These are phyloP conservation scores for Talaromyces thailandensis DNA, from an alignment of 495 filamentous ascomycete genomes.

Conservation along the genomic window DNA sequence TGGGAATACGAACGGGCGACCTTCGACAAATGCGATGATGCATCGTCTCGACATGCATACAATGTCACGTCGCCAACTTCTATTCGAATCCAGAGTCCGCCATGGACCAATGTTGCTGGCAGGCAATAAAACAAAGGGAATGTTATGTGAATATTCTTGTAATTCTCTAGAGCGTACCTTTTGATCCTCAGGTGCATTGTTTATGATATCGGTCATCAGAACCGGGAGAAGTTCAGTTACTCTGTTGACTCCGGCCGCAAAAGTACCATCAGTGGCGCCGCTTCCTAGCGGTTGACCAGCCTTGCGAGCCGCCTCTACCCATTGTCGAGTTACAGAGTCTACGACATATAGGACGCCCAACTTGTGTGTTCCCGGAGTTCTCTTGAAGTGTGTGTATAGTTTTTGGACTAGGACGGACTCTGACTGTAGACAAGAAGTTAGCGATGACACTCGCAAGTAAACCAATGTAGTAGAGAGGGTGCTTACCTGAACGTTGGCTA, in stretches of 20 bases:
- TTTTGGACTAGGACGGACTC: conserved; percentile 94
- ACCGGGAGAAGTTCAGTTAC: conserved; percentile 88
- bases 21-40: not conserved
- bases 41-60: not conserved
- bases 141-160: conserved; percentile 9
- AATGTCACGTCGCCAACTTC: not conserved
- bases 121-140: conserved; percentile 8
- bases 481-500: conserved; percentile 88
- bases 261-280: conserved; percentile 78
- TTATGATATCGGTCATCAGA: conserved; percentile 92
- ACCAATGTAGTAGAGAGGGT: not conserved
- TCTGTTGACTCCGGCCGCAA: conserved; percentile 90
- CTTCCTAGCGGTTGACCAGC: conserved; percentile 71
- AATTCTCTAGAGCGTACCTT: conserved; percentile 73
- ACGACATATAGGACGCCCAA: conserved; percentile 98
- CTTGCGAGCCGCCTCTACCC: conserved; percentile 89
- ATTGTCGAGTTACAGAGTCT: conserved; percentile 98
- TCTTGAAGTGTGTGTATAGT: conserved; percentile 95
- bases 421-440: conserved; percentile 54
- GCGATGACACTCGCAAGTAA: conserved; percentile 10
- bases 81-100: conserved; percentile 1
- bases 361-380: conserved; percentile 89
- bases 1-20: not conserved
- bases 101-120: not conserved
- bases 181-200: conserved; percentile 84